Percentiles rank a stretch among this genome's conserved stretches.
phyloP scores from a whole-genome alignment of 495 filamentous ascomycete species.

The Tricharina praecox region DNA sequence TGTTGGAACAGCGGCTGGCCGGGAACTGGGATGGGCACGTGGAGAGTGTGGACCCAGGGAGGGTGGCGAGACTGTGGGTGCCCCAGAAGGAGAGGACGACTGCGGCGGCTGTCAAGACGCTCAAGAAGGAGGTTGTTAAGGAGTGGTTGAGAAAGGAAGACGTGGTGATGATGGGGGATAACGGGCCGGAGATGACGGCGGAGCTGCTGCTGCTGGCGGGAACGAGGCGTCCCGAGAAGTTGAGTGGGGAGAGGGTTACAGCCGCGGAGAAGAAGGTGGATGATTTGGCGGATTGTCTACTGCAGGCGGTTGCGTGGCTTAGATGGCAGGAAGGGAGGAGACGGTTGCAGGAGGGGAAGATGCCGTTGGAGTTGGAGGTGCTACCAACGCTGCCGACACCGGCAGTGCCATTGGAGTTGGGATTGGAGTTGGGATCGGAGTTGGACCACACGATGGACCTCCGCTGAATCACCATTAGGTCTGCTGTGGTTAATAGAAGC shows the following conservation, averaged over 20 bases:
- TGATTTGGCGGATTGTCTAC: constrained; percentile 75
- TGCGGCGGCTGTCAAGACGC: constrained; percentile 34
- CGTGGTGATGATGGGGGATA: constrained; percentile 18
- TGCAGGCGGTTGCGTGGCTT: constrained; percentile 76
- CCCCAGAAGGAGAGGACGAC: constrained; percentile 14
- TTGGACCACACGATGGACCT: no score
- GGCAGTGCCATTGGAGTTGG: no score
- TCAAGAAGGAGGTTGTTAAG: constrained; percentile 49
- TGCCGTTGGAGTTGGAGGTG: background rate
- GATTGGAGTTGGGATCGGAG: no score
- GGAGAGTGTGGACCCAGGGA: constrained; percentile 12
- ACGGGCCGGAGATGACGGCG: background rate
- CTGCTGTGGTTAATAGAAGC: no score
- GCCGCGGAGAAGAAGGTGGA: constrained; percentile 45
- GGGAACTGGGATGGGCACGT: constrained; percentile 25
- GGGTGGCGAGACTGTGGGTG: constrained; percentile 14
- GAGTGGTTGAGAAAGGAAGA: constrained; percentile 34
- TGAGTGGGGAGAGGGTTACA: constrained; percentile 14
- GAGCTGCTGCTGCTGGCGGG: background rate
- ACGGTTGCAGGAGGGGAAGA: constrained; percentile 23
- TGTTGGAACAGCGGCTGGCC: constrained; percentile 21
- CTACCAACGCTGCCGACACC: background rate
- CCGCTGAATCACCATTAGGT: no score
- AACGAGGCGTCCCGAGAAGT: constrained; percentile 6
- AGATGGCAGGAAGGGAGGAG: constrained; percentile 61